Conservation (phyloP, 2,329 filamentous ascomycete species). For the Claviceps humidiphila region DNA sequence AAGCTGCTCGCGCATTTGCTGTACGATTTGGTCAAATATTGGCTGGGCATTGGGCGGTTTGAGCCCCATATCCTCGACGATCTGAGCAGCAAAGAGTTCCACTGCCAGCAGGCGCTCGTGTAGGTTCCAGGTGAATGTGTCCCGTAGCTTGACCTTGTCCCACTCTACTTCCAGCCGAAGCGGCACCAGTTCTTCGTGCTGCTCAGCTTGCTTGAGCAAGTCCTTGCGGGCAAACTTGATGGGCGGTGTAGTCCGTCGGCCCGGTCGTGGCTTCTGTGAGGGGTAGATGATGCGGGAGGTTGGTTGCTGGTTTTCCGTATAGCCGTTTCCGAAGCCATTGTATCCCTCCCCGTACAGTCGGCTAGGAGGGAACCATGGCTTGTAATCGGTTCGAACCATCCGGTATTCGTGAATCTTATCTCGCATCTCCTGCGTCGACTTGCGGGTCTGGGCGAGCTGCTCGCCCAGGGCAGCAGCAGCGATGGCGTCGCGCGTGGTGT, state of each 20-base stretch:
- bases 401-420: constrained; percentile 60
- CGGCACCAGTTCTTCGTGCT: constrained; percentile 82
- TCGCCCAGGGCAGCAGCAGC: constrained; percentile 39
- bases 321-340: constrained; percentile 75
- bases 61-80: constrained; percentile 81
- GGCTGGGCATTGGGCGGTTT: constrained; percentile 57
- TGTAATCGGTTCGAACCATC: constrained; percentile 40
- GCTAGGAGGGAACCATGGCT: constrained; percentile 40
- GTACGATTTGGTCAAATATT: constrained; percentile 44
- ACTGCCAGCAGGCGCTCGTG: constrained; percentile 74
- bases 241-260: constrained; percentile 59
- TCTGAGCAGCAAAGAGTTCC: constrained; percentile 73
- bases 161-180: constrained; percentile 86
- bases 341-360: constrained; percentile 64
- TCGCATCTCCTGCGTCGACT: constrained; percentile 48
- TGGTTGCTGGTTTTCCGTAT: constrained; percentile 57
- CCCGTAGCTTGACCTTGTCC: constrained; percentile 88
- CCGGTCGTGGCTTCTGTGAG: constrained; percentile 58
- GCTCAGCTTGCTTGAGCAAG: constrained; percentile 72
- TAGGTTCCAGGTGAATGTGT: constrained; percentile 97
- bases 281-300: constrained; percentile 65
- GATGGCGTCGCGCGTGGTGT: constrained; percentile 39
- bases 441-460: constrained; percentile 39
- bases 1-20: constrained; percentile 77
- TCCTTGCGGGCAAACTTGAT: constrained; percentile 69